Evolutionary conservation across 2,329 filamentous ascomycete species (phyloP), one percentile per base, ranked within the genome.

Genomic region (Colletotrichum echinochloae): DNA sequence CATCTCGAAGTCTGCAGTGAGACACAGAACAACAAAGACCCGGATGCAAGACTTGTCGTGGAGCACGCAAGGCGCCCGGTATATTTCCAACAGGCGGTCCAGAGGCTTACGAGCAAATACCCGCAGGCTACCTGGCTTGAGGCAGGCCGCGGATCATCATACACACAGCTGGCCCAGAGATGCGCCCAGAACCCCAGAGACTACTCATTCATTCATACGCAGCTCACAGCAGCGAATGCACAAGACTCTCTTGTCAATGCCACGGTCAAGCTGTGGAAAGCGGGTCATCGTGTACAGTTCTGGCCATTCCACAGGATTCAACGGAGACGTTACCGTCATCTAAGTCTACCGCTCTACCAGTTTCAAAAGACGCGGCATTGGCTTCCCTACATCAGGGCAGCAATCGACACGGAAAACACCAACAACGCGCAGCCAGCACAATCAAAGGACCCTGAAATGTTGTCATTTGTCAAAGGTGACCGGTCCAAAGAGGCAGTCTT

Each of bases 21-120:
- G 3, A 2, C 62, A 76, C 44, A 65, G 65, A 9, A 46, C 64
- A n/a, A 26, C 75, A 30, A 76, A 16, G 62, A 39, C 1, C 62
- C 71, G 2, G 65, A 54, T 1, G n/a, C 68, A 5, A 65, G 72
- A 1, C 72, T 73, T 3, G 56, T 80, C 11, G 74, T 74, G 0
- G 54, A 75, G 9, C 81, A 82, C 26, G 78, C 76, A 44, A 75
- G 80, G 2, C 37, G 75, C 2, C 78, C 79, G 0, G 81, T 82
- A 0, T 80, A 74, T 62, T 81, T 81, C 55, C n/a, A 72, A 26
- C 71, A 79, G 9, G 79, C 79, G 1, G 46, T 80, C 1, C 56
- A 74, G 8, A 66, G 80, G 20, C 41, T 81, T 0, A 70, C 70
- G 9, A 59, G 66, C 18, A 59, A 73, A 20, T 70, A 76, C 20